phyloP scores from a whole-genome alignment of 1,139 yeast species.

The Yamadazyma diddensiae region DNA sequence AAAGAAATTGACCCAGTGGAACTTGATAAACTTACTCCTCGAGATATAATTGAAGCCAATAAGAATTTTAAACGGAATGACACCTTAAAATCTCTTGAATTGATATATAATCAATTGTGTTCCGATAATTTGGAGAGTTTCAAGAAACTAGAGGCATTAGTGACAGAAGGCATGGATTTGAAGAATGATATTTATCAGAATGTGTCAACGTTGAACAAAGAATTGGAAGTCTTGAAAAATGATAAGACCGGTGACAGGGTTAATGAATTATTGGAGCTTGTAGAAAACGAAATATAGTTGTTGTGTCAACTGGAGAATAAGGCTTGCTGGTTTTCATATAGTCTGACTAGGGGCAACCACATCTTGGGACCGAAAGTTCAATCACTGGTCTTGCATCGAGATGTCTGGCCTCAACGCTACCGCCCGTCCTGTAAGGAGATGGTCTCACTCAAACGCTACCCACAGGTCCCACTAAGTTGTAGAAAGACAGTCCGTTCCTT shows the following conservation, averaged over 20 bases:
- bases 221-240: slow-evolving; percentile 26
- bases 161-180: slow-evolving; percentile 21
- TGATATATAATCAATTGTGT: slow-evolving; percentile 38
- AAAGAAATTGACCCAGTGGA: slow-evolving; percentile 8
- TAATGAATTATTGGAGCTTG: slow-evolving; percentile 22
- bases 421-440: too few species aligned
- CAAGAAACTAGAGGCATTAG: slow-evolving; percentile 21
- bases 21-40: slow-evolving; percentile 31
- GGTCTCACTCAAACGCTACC: too few species aligned
- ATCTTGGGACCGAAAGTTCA: too few species aligned
- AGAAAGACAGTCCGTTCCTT: too few species aligned
- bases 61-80: slow-evolving; percentile 22
- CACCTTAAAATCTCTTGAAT: slow-evolving; percentile 27
- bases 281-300: slow-evolving; percentile 12
- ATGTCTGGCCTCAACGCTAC: too few species aligned
- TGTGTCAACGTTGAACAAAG: slow-evolving; percentile 25
- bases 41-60: slow-evolving; percentile 35
- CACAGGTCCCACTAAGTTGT: too few species aligned
- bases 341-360: too few species aligned
- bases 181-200: slow-evolving; percentile 22
- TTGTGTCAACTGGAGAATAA: too few species aligned
- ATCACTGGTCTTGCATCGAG: too few species aligned
- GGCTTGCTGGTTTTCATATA: too few species aligned
- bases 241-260: slow-evolving; percentile 21
- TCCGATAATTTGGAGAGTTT: slow-evolving; percentile 33